phyloP scores from a whole-genome alignment of 352 stramenopile species.

The Globisporangium alternatum region DNA sequence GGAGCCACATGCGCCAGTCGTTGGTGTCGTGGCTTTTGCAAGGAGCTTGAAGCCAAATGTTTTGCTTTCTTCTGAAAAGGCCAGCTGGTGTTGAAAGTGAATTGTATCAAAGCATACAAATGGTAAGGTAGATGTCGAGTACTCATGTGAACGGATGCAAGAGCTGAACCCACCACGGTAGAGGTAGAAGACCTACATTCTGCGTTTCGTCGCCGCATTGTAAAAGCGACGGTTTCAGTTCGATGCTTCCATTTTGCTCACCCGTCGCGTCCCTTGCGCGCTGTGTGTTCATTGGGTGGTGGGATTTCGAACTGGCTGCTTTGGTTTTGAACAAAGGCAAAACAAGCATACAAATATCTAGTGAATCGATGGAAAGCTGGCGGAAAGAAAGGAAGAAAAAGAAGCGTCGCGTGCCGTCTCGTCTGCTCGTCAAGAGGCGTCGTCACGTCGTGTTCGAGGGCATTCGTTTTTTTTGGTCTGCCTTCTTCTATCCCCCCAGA shows the following conservation, averaged over 20 bases:
- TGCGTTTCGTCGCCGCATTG: conserved; percentile 3
- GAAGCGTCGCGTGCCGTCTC: neutral
- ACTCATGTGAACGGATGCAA: neutral
- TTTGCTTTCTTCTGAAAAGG: neutral
- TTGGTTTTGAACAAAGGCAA: neutral
- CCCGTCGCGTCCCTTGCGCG: conserved; percentile 2
- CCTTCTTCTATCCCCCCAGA: neutral
- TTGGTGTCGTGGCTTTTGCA: neutral
- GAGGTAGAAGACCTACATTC: conserved; percentile 3
- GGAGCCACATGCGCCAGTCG: conserved; percentile 2
- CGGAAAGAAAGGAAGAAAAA: conserved; percentile 6
- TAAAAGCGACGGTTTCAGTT: conserved; percentile 7
- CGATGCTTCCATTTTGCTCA: conserved; percentile 15
- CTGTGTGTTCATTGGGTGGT: conserved; percentile 7
- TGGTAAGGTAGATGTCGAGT: neutral
- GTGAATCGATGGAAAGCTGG: neutral
- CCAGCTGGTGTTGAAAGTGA: no score
- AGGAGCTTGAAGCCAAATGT: conserved; percentile 5
- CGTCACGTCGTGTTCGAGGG: neutral
- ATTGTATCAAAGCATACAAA: neutral
- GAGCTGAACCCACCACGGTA: no score
- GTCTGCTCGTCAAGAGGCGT: conserved; percentile 12
- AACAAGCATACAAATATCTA: neutral
- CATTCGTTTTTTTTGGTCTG: conserved; percentile 7
- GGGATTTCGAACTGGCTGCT: conserved; percentile 10